Conservation (phyloP, 106 monocot species). For the Phalaenopsis equestris region DNA sequence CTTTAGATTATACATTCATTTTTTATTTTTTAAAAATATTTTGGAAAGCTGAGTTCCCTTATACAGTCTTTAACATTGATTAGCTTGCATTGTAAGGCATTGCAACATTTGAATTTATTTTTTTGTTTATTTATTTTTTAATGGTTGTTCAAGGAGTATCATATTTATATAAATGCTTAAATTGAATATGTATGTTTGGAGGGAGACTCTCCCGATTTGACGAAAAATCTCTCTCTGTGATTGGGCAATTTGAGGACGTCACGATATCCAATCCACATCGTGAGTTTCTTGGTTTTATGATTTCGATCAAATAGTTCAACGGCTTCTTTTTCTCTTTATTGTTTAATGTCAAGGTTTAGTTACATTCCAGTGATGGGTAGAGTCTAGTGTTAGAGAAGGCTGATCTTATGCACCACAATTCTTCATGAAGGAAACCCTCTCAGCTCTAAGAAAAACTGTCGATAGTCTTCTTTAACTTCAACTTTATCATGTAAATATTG, state of each 20-base stretch:
- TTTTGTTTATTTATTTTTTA: not conserved
- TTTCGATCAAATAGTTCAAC: no score
- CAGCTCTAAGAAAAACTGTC: no score
- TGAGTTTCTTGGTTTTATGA: no score
- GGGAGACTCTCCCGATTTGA: not conserved
- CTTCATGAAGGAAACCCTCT: no score
- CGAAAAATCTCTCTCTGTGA: no score
- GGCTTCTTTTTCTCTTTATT: no score
- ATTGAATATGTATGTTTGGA: not conserved
- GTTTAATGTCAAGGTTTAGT: no score
- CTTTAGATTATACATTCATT: not conserved
- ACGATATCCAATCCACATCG: no score
- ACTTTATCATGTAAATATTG: not conserved
- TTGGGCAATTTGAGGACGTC: not conserved
- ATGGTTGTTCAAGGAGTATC: not conserved
- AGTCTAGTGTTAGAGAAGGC: no score
- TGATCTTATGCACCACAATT: no score
- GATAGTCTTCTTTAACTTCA: no score
- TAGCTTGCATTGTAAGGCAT: not conserved
- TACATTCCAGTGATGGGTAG: no score
- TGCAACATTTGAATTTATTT: not conserved
- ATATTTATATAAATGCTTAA: not conserved
- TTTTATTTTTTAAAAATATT: not conserved
- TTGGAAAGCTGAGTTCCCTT: not conserved
- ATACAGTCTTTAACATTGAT: not conserved